Evolutionary conservation across 768 basidiomycete genomes (phyloP).

Genomic region (Pholiota microspora): DNA sequence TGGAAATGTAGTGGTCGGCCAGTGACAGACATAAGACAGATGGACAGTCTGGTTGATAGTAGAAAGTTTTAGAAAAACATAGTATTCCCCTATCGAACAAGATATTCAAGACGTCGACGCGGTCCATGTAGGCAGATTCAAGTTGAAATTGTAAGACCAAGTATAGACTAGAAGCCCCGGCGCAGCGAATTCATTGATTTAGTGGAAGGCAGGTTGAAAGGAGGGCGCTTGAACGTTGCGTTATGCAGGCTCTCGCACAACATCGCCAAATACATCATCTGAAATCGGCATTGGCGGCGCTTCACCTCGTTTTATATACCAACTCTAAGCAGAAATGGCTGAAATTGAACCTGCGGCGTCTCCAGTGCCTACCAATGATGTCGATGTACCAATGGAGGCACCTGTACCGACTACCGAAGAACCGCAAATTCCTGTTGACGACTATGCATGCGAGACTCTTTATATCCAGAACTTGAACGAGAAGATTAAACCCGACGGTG

Average conservation of each 20-base stretch:
- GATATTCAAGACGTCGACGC: no score
- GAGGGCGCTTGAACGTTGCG: no score
- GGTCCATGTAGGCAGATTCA: no score
- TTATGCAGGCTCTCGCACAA: conserved; percentile 10
- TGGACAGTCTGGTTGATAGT: no score
- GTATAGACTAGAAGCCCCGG: no score
- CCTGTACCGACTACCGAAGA: conserved; percentile 12
- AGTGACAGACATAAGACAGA: no score
- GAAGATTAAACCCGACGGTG: conserved; percentile 82
- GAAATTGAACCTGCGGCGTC: conserved; percentile 24
- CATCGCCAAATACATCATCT: conserved; percentile 13
- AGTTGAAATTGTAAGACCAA: no score
- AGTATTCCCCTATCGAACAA: no score
- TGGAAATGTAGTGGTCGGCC: neutral
- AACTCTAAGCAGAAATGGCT: conserved; percentile 11
- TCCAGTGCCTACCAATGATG: conserved; percentile 29
- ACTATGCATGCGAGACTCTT: conserved; percentile 71
- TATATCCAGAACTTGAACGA: conserved; percentile 98
- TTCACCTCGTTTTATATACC: neutral
- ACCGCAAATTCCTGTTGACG: conserved; percentile 16
- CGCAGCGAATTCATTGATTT: no score
- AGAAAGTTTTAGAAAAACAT: no score
- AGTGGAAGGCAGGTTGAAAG: no score
- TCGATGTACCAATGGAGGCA: conserved; percentile 10
- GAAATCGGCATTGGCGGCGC: neutral